A percentile compares a stretch with the other conserved stretches of the same genome.
These are phyloP conservation scores for Hyaloscypha bicolor DNA, from an alignment of 495 filamentous ascomycete species.

Conservation along the genomic window DNA sequence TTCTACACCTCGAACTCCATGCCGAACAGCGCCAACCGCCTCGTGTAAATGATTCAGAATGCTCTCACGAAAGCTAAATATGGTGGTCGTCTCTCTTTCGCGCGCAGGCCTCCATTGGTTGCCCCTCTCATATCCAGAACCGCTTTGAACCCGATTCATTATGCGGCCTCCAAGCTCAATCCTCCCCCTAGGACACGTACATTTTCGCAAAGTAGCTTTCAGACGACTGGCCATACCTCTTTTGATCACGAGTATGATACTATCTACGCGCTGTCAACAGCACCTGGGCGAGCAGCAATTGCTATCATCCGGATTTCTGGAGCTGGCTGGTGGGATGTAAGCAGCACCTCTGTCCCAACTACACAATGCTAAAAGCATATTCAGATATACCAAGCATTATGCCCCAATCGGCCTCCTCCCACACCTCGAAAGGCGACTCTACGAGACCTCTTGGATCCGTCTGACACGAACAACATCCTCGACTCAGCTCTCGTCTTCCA, in stretches of 20 bases:
- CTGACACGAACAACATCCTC: slow-evolving; percentile 51
- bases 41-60: slow-evolving; percentile 25
- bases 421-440: slow-evolving; percentile 77
- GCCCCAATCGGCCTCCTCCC: slow-evolving; percentile 63
- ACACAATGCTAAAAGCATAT: slow-evolving; percentile 15
- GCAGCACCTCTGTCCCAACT: slow-evolving; percentile 23
- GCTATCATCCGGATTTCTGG: slow-evolving; percentile 90
- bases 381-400: slow-evolving; percentile 78
- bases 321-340: slow-evolving; percentile 68
- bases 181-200: not conserved
- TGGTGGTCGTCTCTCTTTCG: slow-evolving; percentile 2
- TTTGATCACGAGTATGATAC: slow-evolving; percentile 50
- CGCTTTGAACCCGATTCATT: not conserved
- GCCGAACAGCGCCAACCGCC: not conserved
- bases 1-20: not conserved
- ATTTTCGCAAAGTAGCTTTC: slow-evolving; percentile 1
- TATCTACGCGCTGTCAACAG: slow-evolving; percentile 92
- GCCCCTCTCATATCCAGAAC: not conserved
- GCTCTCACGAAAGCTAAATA: slow-evolving; percentile 13
- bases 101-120: not conserved
- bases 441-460: slow-evolving; percentile 74
- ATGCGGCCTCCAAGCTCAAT: not conserved
- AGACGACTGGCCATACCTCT: not conserved
- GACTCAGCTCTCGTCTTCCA: slow-evolving; percentile 88
- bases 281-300: slow-evolving; percentile 83